Base-by-base conservation (phyloP, 2,329 filamentous ascomycete species). In the Exophiala sideris region DNA sequence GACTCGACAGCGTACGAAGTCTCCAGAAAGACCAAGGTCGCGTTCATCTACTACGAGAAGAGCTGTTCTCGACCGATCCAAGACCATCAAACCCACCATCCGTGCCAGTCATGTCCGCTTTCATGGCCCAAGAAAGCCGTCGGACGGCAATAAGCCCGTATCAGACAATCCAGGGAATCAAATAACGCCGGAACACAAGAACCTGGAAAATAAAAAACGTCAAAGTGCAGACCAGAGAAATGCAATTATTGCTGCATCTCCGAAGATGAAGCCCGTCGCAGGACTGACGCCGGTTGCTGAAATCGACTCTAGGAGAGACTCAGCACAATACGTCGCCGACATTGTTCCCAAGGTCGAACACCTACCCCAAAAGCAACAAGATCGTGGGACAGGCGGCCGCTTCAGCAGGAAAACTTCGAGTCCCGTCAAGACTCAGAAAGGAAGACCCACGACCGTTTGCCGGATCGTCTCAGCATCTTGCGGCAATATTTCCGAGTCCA, bases 1-100 rank as follows among this genome's bases (percentile, higher is more conserved):
- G 32, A 54, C 38, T 38, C 48, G 50, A 20, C 51, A 47, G 35
- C 52, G 56, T 11, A 55, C 48, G 5, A 40, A 29, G 20, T 46
- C 54, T 33, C 11, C 36, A 41, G 52, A 52, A 24, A 51, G 48
- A 47, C 48, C 44, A 12, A 51, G 21, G 24, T 42, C 33, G 11
- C 39, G 36, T 7, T 14, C 18, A 14, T 6, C 41, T 14, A 18
- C 12, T 3, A 24, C 32, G 9, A 47, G 45, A 18, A 48, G 40
- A 41, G 9, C 48, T 4, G 20, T 36, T 24, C 14, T 42, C 12
- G 45, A 52, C 16, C 36, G 45, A 3, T 48, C 44, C n/a, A 56
- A 51, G 38, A 44, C 45, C 6, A 44, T 45, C 49, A 47, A 40
- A 41, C 21, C 29, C 1, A 20, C 38, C 7, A 39, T 11, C 16